Evolutionary conservation across 768 basidiomycete species (phyloP), one percentile per base, ranked within the genome.

Genomic region (Lentinus brumalis): DNA sequence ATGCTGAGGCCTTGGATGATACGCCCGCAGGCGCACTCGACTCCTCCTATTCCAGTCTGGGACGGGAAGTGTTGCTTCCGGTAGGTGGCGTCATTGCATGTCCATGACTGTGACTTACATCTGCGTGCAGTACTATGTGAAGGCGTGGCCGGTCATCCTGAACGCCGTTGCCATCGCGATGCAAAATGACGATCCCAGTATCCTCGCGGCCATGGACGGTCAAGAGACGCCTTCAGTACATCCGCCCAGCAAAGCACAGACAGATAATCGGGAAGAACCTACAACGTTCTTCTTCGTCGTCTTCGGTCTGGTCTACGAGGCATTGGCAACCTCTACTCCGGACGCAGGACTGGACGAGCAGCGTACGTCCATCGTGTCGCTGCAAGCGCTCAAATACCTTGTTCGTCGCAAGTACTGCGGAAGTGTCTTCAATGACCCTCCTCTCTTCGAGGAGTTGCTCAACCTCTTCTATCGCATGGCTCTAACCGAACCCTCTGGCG

Each of bases 281-380:
- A 81, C 88, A 0, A 81, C 86, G 11, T 86, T 92, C 74, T 99
- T 98, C 77, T 94, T 88, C 75, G 83, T 92, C 11, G 71, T 97
- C 5, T 98, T 96, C 70, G 96, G 96, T 11, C 83, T 98, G n/a
- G 87, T 96, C 0, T 99, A 91, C 66, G 96, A 98, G 71, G 87
- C 92, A 0, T 77, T 98, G 7, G 84, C 85, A 0, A 79, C 83
- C 0, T 83, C 89, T 3, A 84, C 88, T 2, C 75, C 86, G 0
- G 85, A 92, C 56, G 78, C 85, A 0, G 81, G 82, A 2, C 65
- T 74, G 0, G 71, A 77, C 5, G 70, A 78, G 10, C 82, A 81
- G 6, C 77, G 80, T 50, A 74, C 77, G 1, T 76, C 84, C 7
- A 77, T 86, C 10, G 72, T 85, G 2, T 85, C 92, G 4, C 80